These are phyloP conservation scores for Mycosarcoma maydis DNA, from an alignment of 1,284 basidiomycete genomes.

Conservation along the genomic window DNA sequence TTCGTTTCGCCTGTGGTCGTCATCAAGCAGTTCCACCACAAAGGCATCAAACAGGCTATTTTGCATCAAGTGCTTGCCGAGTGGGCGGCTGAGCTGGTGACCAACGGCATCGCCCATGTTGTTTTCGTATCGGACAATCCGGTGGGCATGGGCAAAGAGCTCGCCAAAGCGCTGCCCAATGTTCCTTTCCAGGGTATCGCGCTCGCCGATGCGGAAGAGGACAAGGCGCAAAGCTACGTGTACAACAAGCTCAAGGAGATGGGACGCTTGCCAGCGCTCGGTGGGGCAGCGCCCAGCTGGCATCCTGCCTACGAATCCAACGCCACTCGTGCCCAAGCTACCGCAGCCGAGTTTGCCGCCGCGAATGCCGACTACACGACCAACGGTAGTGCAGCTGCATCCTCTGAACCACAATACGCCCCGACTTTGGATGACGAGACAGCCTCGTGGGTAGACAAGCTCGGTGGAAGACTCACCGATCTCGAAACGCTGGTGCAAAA, in stretches of 20 bases:
- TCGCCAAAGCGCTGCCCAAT: constrained; percentile 86
- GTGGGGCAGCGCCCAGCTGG: background rate
- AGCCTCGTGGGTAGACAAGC: constrained; percentile 56
- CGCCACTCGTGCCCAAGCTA: background rate
- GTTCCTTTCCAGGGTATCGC: constrained; percentile 76
- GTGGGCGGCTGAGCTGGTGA: constrained; percentile 78
- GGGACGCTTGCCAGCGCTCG: constrained; percentile 62
- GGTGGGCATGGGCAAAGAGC: constrained; percentile 79
- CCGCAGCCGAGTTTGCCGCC: constrained; percentile 2
- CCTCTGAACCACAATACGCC: constrained; percentile 15
- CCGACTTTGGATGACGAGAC: constrained; percentile 42
- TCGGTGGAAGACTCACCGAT: constrained; percentile 62
- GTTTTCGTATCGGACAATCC: constrained; percentile 89
- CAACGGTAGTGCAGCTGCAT: background rate
- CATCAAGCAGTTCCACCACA: constrained; percentile 62
- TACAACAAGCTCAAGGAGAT: constrained; percentile 79
- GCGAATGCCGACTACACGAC: constrained; percentile 2
- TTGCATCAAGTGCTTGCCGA: constrained; percentile 80
- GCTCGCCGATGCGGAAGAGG: constrained; percentile 78
- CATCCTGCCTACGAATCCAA: constrained; percentile 7
- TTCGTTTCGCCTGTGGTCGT: constrained; percentile 53
- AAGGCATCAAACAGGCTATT: constrained; percentile 73
- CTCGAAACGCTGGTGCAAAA: constrained; percentile 61
- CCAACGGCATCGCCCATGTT: constrained; percentile 81
- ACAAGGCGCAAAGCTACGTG: constrained; percentile 82